A percentile compares a stretch with the other conserved stretches of the same genome.
These are phyloP conservation scores for Endogone sp. DNA, from an alignment of 192 early-diverging fungal genomes.

Conservation along the genomic window DNA sequence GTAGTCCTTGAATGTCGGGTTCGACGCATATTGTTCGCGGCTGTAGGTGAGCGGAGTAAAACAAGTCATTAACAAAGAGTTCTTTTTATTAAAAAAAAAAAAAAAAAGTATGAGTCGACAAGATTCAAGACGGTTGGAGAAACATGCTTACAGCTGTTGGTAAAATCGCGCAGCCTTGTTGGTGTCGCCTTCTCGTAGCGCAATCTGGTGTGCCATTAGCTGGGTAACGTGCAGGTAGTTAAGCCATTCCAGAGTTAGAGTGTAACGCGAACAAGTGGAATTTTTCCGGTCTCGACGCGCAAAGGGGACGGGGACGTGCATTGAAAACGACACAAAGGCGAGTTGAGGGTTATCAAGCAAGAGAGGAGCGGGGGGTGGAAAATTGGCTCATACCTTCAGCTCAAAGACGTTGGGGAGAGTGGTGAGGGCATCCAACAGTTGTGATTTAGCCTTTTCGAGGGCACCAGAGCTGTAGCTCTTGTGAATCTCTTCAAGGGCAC, in stretches of 20 bases:
- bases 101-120: neutral
- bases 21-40: neutral
- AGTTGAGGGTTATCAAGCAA: neutral
- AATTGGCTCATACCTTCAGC: neutral
- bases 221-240: neutral
- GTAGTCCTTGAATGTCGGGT: neutral
- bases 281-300: neutral
- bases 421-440: neutral
- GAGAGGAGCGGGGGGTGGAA: neutral
- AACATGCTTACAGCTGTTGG: neutral
- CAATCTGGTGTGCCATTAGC: neutral
- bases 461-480: neutral
- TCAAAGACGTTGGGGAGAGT: neutral
- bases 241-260: neutral
- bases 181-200: neutral
- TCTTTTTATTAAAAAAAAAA: neutral
- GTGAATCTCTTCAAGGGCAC: neutral
- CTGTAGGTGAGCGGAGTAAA: neutral
- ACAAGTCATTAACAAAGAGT: neutral
- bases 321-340: too few species aligned
- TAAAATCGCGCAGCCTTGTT: neutral
- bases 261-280: neutral
- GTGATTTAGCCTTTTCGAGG: neutral
- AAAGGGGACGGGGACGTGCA: neutral
- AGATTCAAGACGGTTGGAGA: too few species aligned